Percentiles rank a stretch among this genome's conserved stretches.
Evolutionary conservation across 768 basidiomycete genomes (phyloP).

Genomic region (Dictyophora rubrovolvata): DNA sequence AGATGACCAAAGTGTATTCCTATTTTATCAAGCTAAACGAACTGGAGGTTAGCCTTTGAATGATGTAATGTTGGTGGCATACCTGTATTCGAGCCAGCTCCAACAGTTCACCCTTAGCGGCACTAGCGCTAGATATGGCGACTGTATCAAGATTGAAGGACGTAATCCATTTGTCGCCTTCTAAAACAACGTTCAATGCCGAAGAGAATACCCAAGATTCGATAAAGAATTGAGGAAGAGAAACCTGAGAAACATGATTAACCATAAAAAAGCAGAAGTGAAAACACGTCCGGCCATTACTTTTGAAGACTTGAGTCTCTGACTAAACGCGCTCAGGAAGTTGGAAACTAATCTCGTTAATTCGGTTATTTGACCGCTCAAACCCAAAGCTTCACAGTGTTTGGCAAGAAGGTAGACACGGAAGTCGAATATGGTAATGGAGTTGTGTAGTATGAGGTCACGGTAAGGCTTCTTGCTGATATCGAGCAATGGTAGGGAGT

Average conservation of each 20-base stretch:
- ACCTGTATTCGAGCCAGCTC: conserved; percentile 88
- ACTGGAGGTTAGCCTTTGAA: not conserved
- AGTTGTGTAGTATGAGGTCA: conserved; percentile 80
- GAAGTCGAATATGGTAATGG: conserved; percentile 90
- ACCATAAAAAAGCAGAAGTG: not conserved
- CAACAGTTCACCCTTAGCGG: conserved; percentile 79
- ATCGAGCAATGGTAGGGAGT: conserved; percentile 72
- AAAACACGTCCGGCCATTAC: conserved; percentile 29
- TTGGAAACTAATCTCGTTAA: conserved; percentile 58
- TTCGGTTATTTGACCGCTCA: conserved; percentile 57
- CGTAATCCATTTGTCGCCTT: conserved; percentile 65
- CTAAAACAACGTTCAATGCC: conserved; percentile 70
- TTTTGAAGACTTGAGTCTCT: conserved; percentile 64
- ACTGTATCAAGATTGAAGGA: conserved; percentile 36
- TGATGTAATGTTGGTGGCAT: conserved; percentile 13
- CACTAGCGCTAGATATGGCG: conserved; percentile 44
- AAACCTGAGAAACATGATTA: conserved; percentile 24
- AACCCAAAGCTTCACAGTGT: conserved; percentile 69
- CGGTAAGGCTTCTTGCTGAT: conserved; percentile 75
- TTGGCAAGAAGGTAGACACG: conserved; percentile 82
- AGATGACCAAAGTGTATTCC: conserved; percentile 68
- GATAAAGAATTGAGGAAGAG: conserved; percentile 61
- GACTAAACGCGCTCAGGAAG: conserved; percentile 71
- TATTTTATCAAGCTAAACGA: conserved; percentile 66
- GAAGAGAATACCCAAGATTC: conserved; percentile 94